Evolutionary conservation across 139 green algal species (phyloP), one percentile per base, ranked within the genome.

Genomic region (Pleodorina starrii): DNA sequence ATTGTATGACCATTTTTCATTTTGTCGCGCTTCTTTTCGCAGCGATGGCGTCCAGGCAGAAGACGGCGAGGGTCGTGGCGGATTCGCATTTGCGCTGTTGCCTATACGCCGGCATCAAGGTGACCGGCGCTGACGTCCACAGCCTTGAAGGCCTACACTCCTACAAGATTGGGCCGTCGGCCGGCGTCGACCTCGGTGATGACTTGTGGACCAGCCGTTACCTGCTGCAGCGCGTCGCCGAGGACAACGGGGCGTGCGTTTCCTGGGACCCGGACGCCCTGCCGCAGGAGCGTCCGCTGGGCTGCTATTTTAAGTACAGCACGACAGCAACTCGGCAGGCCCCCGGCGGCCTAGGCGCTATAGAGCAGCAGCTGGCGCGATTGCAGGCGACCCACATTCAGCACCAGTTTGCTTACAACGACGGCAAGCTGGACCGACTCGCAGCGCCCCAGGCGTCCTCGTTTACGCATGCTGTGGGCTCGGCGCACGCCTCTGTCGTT

Each of bases 131-230:
- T 0, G 84, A 82, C 14, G 84, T 82, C 48, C 68, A 81, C 50
- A 71, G 74, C 29, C 54, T 86, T 14, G 81, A 63, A 17, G 73
- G 74, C 36, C 54, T 93, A 72, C 95, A 91, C 81, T 90, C 77
- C 12, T 96, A 95, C 90, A 91, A 91, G 23, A 66, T 98, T 1
- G 96, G 96, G 0, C 96, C 96, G 4, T 95, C 92, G 59, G 17
- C 40, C 1, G 96, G 95, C 23, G 90, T 98, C 5, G 92, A 95
- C 12, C 48, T 93, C 17, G 95, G 90, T 23, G 96, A 98, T 48
- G 93, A 98, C 38, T 89, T 98, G 21, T 96, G 94, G 92, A 88
- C 97, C 11, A 94, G 89, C 74, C 90, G 96, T 5, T 98, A 94
- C 84, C 73, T 98, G 27, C 81, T 97, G 57, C 84, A 95, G 32